Evolutionary conservation across 192 early-diverging fungal species (phyloP).

Genomic region (Coemansia sp.): DNA sequence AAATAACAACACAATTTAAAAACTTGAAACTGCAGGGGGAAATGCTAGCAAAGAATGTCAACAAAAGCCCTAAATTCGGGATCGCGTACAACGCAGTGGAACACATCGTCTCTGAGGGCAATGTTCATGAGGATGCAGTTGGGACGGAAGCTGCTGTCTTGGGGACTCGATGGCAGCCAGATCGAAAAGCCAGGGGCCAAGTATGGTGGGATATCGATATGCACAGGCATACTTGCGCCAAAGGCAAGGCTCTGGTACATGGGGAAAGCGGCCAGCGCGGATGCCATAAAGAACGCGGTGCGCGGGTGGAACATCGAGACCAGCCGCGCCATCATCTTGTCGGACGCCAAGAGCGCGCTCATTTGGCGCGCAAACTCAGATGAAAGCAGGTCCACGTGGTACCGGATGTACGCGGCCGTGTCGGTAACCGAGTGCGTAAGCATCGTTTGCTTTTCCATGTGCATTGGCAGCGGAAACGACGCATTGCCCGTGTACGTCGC

Average conservation of each 20-base stretch:
- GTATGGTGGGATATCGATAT: constrained; percentile 42
- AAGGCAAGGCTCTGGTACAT: constrained; percentile 38
- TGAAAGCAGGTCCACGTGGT: constrained; percentile 12
- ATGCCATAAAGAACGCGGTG: constrained; percentile 40
- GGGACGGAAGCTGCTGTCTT: neutral
- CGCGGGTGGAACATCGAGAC: constrained; percentile 27
- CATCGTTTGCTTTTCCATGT: constrained; percentile 22
- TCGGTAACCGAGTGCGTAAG: constrained; percentile 21
- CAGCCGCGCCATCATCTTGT: constrained; percentile 11
- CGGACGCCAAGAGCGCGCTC: constrained; percentile 20
- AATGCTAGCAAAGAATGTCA: constrained; percentile 1
- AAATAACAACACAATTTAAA: too few relatives aligned
- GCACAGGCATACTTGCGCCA: constrained; percentile 28
- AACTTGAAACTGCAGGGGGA: too few relatives aligned
- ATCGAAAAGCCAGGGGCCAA: constrained; percentile 45
- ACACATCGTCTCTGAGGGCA: constrained; percentile 26
- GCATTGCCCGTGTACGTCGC: constrained; percentile 36
- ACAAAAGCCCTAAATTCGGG: constrained; percentile 32
- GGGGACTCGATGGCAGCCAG: constrained; percentile 27
- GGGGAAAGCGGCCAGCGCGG: constrained; percentile 18
- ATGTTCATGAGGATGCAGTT: constrained; percentile 21
- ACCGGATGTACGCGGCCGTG: constrained; percentile 36
- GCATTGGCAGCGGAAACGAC: constrained; percentile 37
- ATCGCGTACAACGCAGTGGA: constrained; percentile 16
- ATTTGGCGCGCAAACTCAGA: constrained; percentile 11